Evolutionary conservation across 805 yeast species (phyloP).

Genomic region (Schwanniomyces sp.): DNA sequence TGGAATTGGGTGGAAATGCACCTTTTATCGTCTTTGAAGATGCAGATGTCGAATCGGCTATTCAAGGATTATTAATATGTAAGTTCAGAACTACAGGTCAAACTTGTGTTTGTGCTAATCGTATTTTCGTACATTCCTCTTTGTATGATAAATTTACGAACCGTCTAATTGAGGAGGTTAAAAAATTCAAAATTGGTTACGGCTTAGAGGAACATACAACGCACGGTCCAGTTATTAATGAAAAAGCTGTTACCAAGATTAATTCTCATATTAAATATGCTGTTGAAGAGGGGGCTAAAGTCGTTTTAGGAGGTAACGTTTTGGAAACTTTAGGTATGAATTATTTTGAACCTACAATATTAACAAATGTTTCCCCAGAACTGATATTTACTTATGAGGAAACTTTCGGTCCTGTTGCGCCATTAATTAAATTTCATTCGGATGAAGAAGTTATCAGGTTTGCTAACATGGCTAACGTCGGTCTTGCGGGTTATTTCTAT

Average conservation of each 20-base stretch:
- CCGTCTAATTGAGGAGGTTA: slow-evolving; percentile 34
- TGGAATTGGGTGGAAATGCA: slow-evolving; percentile 56
- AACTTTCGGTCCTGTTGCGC: slow-evolving; percentile 54
- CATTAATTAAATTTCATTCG: slow-evolving; percentile 42
- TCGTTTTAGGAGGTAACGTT: slow-evolving; percentile 44
- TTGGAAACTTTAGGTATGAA: slow-evolving; percentile 19
- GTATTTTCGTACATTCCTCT: slow-evolving; percentile 43
- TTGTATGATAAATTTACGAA: slow-evolving; percentile 43
- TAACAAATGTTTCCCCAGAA: slow-evolving; percentile 41
- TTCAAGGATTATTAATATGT: slow-evolving; percentile 50
- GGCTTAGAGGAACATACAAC: slow-evolving; percentile 43
- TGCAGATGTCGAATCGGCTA: slow-evolving; percentile 47
- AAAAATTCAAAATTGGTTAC: slow-evolving; percentile 38
- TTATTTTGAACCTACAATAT: slow-evolving; percentile 48
- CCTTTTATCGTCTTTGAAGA: slow-evolving; percentile 49
- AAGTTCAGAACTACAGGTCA: slow-evolving; percentile 49
- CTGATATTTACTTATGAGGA: slow-evolving; percentile 48
- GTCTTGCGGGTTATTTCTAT: slow-evolving; percentile 49
- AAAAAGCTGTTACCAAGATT: slow-evolving; percentile 43
- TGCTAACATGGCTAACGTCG: slow-evolving; percentile 46
- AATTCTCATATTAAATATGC: slow-evolving; percentile 48
- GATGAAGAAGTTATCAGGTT: slow-evolving; percentile 42
- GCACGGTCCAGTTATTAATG: slow-evolving; percentile 59
- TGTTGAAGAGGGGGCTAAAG: slow-evolving; percentile 52
- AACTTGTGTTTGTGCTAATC: slow-evolving; percentile 48